These are phyloP conservation scores for Rhizophagus sp. DNA, from an alignment of 192 early-diverging fungal genomes.

Conservation along the genomic window DNA sequence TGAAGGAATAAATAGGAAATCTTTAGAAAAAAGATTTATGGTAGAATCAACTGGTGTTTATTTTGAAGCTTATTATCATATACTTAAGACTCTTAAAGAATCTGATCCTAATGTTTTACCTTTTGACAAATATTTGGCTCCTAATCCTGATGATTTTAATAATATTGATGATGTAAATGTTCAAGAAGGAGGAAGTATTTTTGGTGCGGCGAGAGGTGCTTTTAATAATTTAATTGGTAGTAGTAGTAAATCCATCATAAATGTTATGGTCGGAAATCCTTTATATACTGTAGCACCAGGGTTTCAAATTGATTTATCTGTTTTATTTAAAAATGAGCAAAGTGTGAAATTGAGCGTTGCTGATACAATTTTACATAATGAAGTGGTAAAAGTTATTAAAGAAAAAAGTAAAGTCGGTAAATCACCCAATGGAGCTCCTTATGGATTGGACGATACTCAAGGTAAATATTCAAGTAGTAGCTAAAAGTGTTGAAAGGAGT, in stretches of 20 bases:
- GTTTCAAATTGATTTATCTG: slow-evolving; percentile 37
- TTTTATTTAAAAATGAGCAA: slow-evolving; percentile 5
- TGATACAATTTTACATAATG: too few species aligned
- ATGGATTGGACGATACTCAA: too few species aligned
- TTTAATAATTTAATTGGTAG: too few species aligned
- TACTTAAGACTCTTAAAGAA: slow-evolving; percentile 40
- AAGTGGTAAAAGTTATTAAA: too few species aligned
- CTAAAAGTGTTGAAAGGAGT: too few species aligned
- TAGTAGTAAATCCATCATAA: too few species aligned
- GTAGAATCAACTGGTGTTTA: slow-evolving; percentile 41
- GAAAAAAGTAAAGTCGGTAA: too few species aligned
- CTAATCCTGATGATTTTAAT: not conserved
- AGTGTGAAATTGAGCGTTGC: not conserved
- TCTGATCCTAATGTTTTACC: slow-evolving; percentile 35
- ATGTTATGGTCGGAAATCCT: slow-evolving; percentile 30
- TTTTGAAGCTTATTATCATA: slow-evolving; percentile 41
- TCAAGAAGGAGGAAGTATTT: too few species aligned
- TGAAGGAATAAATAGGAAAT: not conserved
- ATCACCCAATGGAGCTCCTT: too few species aligned
- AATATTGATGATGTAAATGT: too few species aligned
- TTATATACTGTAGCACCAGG: slow-evolving; percentile 40
- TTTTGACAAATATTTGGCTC: slow-evolving; percentile 44
- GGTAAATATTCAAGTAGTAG: too few species aligned
- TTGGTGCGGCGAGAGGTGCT: too few species aligned
- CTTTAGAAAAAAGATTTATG: slow-evolving; percentile 32